Evolutionary conservation across 805 yeast genomes (phyloP).

Genomic region (Ogataea salicorniae): DNA sequence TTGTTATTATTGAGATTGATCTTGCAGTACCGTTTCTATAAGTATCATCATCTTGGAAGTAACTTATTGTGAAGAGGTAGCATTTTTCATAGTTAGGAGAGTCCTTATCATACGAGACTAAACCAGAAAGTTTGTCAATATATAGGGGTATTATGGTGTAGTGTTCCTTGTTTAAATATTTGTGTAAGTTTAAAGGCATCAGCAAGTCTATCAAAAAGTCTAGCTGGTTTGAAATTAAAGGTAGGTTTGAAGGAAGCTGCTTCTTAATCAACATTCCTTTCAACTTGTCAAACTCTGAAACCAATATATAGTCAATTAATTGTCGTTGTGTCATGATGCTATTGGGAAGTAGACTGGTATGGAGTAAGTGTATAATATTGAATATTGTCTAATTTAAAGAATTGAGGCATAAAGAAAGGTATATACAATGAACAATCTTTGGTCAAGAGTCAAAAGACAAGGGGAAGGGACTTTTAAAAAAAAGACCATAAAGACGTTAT

Average conservation of each 20-base stretch:
- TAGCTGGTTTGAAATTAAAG: conserved; percentile 59
- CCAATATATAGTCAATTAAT: conserved; percentile 32
- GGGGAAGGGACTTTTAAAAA: too few species aligned
- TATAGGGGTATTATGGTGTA: conserved; percentile 53
- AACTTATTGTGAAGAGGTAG: conserved; percentile 27
- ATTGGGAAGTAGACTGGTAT: background rate
- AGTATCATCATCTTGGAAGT: conserved; percentile 26
- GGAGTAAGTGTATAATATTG: background rate
- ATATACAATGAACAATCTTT: too few species aligned
- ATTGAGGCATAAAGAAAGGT: too few species aligned
- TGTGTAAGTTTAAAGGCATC: conserved; percentile 36
- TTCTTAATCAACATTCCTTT: conserved; percentile 62
- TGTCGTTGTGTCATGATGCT: background rate
- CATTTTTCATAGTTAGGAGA: conserved; percentile 12
- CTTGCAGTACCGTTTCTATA: conserved; percentile 39
- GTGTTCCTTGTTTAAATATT: conserved; percentile 45
- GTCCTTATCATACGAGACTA: conserved; percentile 14
- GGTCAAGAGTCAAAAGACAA: too few species aligned
- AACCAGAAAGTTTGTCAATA: conserved; percentile 16
- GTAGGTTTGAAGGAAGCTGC: conserved; percentile 54
- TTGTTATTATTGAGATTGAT: conserved; percentile 43
- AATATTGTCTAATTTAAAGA: too few species aligned
- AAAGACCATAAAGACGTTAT: too few species aligned
- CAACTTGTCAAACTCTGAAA: conserved; percentile 77
- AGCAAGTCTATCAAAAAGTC: conserved; percentile 19